Base-by-base conservation (phyloP, 2,329 filamentous ascomycete species). In the Coniochaeta prunicola region DNA sequence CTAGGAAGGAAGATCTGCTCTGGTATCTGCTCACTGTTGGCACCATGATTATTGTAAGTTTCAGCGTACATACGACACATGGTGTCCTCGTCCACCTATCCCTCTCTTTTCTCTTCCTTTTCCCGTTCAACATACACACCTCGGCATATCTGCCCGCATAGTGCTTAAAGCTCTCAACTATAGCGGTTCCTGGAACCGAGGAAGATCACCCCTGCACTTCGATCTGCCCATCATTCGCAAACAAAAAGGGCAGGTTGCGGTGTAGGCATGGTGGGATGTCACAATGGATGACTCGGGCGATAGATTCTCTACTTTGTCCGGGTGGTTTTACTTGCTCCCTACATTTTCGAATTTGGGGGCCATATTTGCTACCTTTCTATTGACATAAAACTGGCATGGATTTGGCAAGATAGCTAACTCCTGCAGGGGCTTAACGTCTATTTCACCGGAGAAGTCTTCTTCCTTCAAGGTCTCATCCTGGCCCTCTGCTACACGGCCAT, bases 151-250 rank as follows among this genome's bases (percentile, higher is more conserved):
- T 91, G 88, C 88, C 87, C 88, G 88, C 82, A 84, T 87, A 89
- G 87, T 80, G 79, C 70, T 69, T 63, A 21, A 55, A 68, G 58
- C 66, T 74, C 76, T 81, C 76, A 82, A 79, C 87, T 90, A 87
- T 87, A 81, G 79, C 87, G 88, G 87, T 91, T 91, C 88, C 88
- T 91, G 87, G 78, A 89, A 86, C 76, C 79, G 88, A 91, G 88
- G 88, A 81, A 91, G 87, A 91, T 84, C 78, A 83, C 85, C 87
- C 86, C 82, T 84, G 79, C 82, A 81, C 79, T 79, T 80, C 71
- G 72, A 66, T 72, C 76, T 77, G 75, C 77, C 81, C 80, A 77
- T 85, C 80, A 86, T 89, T 88, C 86, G 85, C 85, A 86, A 77
- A 80, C 71, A 75, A 71, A 75, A 71, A 77, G 81, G 84, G 78